These are phyloP conservation scores for Saccharomycopsis sp. DNA, from an alignment of 805 yeast species.

Conservation along the genomic window DNA sequence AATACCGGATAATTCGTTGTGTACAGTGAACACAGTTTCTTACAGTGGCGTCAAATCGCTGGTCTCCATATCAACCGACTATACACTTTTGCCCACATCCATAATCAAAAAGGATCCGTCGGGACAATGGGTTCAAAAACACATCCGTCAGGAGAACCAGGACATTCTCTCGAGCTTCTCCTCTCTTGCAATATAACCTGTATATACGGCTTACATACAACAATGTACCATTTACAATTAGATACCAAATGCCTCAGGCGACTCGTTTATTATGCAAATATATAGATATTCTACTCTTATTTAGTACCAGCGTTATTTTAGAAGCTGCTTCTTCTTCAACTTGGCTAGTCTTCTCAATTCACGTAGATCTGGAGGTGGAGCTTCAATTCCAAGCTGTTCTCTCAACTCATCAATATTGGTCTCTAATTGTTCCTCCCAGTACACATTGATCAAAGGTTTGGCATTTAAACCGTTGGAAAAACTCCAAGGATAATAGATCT, in stretches of 20 bases:
- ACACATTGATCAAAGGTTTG: slow-evolving; percentile 75
- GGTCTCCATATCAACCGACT: background rate
- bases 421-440: slow-evolving; percentile 83
- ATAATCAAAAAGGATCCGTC: background rate
- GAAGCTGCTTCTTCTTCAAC: slow-evolving; percentile 14
- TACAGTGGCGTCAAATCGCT: background rate
- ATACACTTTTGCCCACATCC: background rate
- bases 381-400: slow-evolving; percentile 60
- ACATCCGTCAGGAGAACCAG: background rate
- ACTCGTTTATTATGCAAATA: too few relatives aligned
- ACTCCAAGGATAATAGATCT: slow-evolving; percentile 86
- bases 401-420: slow-evolving; percentile 69
- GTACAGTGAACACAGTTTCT: background rate
- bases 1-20: background rate
- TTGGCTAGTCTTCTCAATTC: slow-evolving; percentile 43
- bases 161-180: background rate
- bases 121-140: background rate
- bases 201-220: too few relatives aligned
- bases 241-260: background rate
- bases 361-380: slow-evolving; percentile 71
- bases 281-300: too few relatives aligned
- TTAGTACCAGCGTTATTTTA: background rate
- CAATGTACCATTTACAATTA: background rate
- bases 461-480: slow-evolving; percentile 62
- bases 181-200: background rate